Conservation (phyloP, 768 basidiomycete species). For the Mycena maculata region DNA sequence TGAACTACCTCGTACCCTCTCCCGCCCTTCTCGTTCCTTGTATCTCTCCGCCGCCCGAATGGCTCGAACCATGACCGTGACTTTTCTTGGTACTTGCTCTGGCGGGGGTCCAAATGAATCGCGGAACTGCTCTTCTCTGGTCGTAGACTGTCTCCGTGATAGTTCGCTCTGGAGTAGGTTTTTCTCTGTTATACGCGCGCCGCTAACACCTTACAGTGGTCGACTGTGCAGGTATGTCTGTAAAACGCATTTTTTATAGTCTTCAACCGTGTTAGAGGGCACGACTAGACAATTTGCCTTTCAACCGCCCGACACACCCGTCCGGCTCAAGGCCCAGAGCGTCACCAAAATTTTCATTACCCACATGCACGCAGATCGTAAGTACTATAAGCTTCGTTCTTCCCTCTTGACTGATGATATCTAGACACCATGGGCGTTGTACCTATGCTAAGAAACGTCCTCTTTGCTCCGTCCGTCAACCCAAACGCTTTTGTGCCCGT, state of each 20-base stretch:
- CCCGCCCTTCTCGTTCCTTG: constrained; percentile 4
- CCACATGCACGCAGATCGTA: constrained; percentile 65
- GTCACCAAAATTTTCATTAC: constrained; percentile 77
- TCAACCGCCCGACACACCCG: constrained; percentile 55
- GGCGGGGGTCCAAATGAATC: constrained; percentile 80
- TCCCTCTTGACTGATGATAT: too few species aligned
- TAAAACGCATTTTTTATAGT: background rate
- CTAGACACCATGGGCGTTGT: constrained; percentile 73
- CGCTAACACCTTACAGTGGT: constrained; percentile 64
- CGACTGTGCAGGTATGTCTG: constrained; percentile 81
- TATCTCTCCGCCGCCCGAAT: constrained; percentile 39
- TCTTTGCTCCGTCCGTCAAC: constrained; percentile 57
- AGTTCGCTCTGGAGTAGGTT: constrained; percentile 75
- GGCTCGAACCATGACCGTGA: constrained; percentile 62
- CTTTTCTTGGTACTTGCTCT: constrained; percentile 81
- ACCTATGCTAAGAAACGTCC: constrained; percentile 69
- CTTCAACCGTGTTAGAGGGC: constrained; percentile 22
- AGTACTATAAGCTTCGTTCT: too few species aligned
- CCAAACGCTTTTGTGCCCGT: constrained; percentile 22
- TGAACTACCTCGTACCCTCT: background rate
- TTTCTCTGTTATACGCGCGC: constrained; percentile 24
- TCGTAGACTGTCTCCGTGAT: constrained; percentile 66
- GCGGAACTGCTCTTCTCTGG: constrained; percentile 82
- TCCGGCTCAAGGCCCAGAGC: constrained; percentile 54
- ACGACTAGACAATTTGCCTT: constrained; percentile 68